These are phyloP conservation scores for Lichtheimia corymbifera DNA, from an alignment of 371 early-diverging fungal genomes.

Conservation along the genomic window DNA sequence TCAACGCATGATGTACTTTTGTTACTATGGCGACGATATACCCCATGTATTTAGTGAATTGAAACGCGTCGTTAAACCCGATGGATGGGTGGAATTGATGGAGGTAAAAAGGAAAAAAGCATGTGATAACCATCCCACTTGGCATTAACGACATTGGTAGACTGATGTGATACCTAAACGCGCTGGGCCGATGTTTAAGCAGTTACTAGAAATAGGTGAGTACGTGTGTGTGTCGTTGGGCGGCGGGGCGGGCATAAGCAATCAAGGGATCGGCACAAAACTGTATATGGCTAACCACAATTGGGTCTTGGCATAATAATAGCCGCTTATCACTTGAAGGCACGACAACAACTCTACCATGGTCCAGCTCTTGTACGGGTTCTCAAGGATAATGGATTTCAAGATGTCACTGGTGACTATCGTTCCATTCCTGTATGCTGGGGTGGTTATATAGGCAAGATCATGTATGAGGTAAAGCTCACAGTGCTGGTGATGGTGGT, in stretches of 20 bases:
- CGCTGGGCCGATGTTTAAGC: conserved; percentile 20
- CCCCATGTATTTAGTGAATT: conserved; percentile 23
- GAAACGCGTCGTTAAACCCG: conserved; percentile 32
- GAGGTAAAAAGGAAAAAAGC: conserved; percentile 18
- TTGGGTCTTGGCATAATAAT: background rate
- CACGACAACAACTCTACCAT: conserved; percentile 14
- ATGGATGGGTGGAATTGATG: conserved; percentile 39
- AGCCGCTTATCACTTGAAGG: background rate
- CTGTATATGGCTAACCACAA: background rate
- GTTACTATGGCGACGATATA: conserved; percentile 25
- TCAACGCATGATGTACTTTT: conserved; percentile 32
- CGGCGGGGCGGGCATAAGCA: too few species aligned
- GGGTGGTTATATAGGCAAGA: conserved; percentile 47
- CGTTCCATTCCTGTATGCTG: conserved; percentile 41
- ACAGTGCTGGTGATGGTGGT: too few species aligned
- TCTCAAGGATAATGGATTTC: conserved; percentile 24
- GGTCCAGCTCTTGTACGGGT: conserved; percentile 19
- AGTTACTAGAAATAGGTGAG: conserved; percentile 9
- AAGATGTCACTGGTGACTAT: conserved; percentile 34
- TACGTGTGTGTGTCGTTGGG: too few species aligned
- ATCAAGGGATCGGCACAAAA: background rate
- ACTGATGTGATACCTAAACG: conserved; percentile 18
- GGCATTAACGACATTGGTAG: conserved; percentile 3
- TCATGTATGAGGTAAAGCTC: conserved; percentile 36
- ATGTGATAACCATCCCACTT: background rate